Evolutionary conservation across 1,284 basidiomycete genomes (phyloP), one percentile per base, ranked within the genome.

Genomic region (Cryptococcus depauperatus): DNA sequence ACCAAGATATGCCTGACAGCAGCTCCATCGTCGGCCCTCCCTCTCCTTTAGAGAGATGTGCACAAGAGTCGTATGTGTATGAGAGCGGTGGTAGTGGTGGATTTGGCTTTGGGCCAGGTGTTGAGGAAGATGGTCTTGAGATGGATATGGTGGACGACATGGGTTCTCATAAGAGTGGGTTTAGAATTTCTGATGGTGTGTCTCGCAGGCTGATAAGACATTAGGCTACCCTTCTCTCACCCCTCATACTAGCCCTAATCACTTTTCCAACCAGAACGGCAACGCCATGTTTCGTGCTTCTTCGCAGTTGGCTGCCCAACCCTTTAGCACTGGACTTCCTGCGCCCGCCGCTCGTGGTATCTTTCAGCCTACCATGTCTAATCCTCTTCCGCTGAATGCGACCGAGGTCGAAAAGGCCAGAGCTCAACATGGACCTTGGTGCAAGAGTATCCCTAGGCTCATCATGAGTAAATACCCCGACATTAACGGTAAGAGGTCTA

Each of bases 41-140:
- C 13, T 29, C 37, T n/a, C 44, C 35, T 13, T 28, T 19, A 13
- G 41, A 46, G 26, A 37, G 42, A 18, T 35, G 44, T 32, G 37
- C 27, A 5, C 26, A 27, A 16, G 33, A 27, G 33, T 29, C 26
- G 18, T 62, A 62, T 42, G 43, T 33, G 14, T 62, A 58, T 43
- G 50, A 52, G 14, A 48, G 54, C 22, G 40, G 51, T 18, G 66
- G 66, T 1, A 59, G 52, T 21, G 66, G 63, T 8, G 66, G 66
- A 4, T 67, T 69, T 41, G 59, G 63, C 8, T 69, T 69, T 33
- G 66, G 66, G 16, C 66, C 66, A 16, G 66, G 66, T 10, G 61
- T 61, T 5, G 64, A 67, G 44, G 66, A 69, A 48, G 66, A 69
- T 51, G 62, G 58, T 32, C 56, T 59, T 39, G 56, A 57, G 39